Evolutionary conservation across 108 stramenopile genomes (phyloP).

Genomic region (Skeletonema costatum): DNA sequence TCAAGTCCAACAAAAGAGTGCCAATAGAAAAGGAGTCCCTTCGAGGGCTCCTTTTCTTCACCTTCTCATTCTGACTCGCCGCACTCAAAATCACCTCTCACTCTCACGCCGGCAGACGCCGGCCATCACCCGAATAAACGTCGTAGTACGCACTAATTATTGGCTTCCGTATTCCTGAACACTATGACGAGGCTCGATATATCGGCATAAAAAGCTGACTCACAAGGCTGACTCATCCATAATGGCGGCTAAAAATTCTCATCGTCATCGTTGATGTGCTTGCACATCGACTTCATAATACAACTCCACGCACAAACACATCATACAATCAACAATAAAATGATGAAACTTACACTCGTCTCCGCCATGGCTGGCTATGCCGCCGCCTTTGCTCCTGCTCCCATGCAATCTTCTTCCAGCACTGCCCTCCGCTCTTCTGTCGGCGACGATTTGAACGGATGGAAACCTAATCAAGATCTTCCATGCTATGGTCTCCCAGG

Average conservation of each 20-base stretch:
- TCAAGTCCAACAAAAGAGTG: too few species aligned
- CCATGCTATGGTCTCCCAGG: constrained; percentile 49
- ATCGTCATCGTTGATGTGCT: neutral
- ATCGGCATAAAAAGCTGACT: neutral
- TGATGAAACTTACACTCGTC: constrained; percentile 32
- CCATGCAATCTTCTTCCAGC: neutral
- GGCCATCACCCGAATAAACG: too few species aligned
- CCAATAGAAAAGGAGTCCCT: too few species aligned
- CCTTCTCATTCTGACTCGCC: too few species aligned
- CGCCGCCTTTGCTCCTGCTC: constrained; percentile 26
- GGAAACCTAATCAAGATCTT: constrained; percentile 12
- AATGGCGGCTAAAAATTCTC: neutral
- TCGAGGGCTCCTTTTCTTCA: too few species aligned
- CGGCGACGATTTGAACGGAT: constrained; percentile 28
- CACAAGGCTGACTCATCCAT: constrained; percentile 3
- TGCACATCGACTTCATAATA: neutral
- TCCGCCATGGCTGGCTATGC: constrained; percentile 26
- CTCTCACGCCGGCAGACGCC: too few species aligned
- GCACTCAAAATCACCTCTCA: too few species aligned
- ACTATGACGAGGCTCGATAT: too few species aligned
- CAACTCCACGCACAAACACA: neutral
- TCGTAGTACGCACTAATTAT: too few species aligned
- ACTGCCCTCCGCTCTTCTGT: constrained; percentile 25
- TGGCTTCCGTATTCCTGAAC: too few species aligned
- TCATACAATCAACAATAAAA: neutral